Evolutionary conservation across 2,329 filamentous ascomycete genomes (phyloP).

Genomic region (Teratosphaeria epicoccoides): DNA sequence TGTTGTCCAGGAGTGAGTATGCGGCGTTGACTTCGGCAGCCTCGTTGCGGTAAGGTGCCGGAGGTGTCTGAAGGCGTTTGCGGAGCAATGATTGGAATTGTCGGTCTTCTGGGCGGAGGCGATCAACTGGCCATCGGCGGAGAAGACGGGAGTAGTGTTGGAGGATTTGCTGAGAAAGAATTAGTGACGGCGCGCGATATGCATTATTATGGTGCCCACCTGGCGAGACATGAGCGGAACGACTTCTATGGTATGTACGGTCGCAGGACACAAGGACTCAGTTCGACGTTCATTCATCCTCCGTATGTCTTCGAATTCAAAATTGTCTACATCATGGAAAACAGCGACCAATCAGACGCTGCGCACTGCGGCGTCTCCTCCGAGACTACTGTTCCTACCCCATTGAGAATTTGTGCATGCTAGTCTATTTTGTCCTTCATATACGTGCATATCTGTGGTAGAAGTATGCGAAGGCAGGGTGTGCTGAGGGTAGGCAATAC

Average conservation of each 20-base stretch:
- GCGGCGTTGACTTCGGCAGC: conserved; percentile 46
- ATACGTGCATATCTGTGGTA: background rate
- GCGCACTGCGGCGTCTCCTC: background rate
- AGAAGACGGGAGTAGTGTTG: conserved; percentile 42
- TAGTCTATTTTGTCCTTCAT: background rate
- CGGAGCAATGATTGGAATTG: conserved; percentile 36
- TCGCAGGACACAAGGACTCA: no score
- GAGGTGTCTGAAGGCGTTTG: conserved; percentile 25
- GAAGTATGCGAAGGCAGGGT: conserved; percentile 20
- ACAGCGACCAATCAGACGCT: background rate
- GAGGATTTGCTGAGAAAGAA: conserved; percentile 23
- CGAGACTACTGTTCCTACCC: background rate
- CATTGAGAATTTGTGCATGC: background rate
- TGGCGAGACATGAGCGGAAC: conserved; percentile 21
- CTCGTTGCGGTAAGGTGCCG: conserved; percentile 22
- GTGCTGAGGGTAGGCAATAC: conserved; percentile 17
- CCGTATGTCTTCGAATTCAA: no score
- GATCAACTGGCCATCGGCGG: conserved; percentile 40
- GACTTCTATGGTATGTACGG: no score
- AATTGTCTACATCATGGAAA: background rate
- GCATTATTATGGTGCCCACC: no score
- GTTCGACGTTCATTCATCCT: no score
- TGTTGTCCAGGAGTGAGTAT: conserved; percentile 49
- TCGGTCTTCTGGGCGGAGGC: conserved; percentile 38
- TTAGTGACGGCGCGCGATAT: conserved; percentile 5